Evolutionary conservation across 768 basidiomycete species (phyloP), one percentile per base, ranked within the genome.

Genomic region (Lentinula sp.): DNA sequence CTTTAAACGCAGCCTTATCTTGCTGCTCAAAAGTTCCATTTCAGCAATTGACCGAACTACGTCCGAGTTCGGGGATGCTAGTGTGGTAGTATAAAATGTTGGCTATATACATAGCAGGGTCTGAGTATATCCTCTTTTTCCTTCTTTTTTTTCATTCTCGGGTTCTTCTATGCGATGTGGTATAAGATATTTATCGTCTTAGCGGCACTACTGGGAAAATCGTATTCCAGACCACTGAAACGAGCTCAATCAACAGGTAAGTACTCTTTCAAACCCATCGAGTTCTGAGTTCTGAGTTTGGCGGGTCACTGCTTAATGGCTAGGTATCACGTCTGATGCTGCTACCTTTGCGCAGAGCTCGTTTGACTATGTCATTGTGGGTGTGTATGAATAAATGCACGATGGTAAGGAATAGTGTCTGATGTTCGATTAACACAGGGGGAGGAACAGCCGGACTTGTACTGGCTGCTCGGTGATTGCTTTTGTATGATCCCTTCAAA

Each of bases 391-490:
- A 10, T 21, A 4, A 21, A 21, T 11, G n/a, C 11, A 23, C n/a
- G 28, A 28, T 21, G 3, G 6, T 10, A 23, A 21, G 16, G 4
- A 16, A 39, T 4, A 9, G 7, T 40, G n/a, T 6, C 34, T 54
- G 0, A 54, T 28, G 15, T 21, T 23, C 37, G 0, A 40, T 13
- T 43, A 2, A 6, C 39, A 28, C 21, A 43, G 58, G 58, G 35
- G 64, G 58, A 32, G 67, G 67, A 8, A 65, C 66, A 16, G 67
- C 64, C 11, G 67, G 67, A 16, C 54, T 68, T 9, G 52, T 61
- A 16, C 13, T 68, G 34, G 67, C 67, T 55, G 31, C 53, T n/a
- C 31, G 53, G 53, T 54, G 32, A 21, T 32, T 34, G 61, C 45
- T 23, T 23, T 23, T 5, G 8, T 45, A 15, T 8, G n/a, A 40